Base-by-base conservation (phyloP, 805 yeast species). In the Candida rishiriensis region DNA sequence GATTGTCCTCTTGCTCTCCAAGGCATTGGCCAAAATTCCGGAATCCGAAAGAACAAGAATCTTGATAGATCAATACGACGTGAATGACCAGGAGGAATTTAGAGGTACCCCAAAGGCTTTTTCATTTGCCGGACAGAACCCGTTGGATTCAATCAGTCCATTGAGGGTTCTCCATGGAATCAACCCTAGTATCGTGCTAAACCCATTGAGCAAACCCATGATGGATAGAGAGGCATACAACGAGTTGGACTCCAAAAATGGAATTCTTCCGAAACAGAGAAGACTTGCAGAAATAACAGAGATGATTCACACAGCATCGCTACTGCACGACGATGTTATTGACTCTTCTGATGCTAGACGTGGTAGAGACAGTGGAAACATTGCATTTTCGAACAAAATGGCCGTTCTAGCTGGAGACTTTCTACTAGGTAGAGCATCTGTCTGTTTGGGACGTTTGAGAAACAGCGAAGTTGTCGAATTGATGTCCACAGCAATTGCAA, bases 381-480 rank as follows among this genome's bases (percentile, higher is more conserved):
- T 84, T 47, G 97, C 97, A 9, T 93, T 90, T 67, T 87, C 95
- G 28, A 93, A 93, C 68, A 93, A 93, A 60, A 90, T 93, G 97
- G 95, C 99, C 8, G 89, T 93, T 34, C 72, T 93, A 44, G 98
- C 97, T 0, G 99, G 99, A 37, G 99, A 93, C 68, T 93, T 93
- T 66, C 65, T 93, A 46, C 76, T 93, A 38, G 99, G 97, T 14
- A 76, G 99, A 56, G 98, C 99, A 0, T 90, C 98, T 0, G 97
- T 93, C 10, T 90, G 97, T 2, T 83, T 93, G 52, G 95, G 97
- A 11, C 72, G 99, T 48, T 69, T 93, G 40, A 75, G 97, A 60
- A 91, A 93, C 63, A 91, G 97, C n/a, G 98, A 93, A 69, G 99
- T 93, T 38, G 90, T 89, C 46, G 99, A 93, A 69, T 73, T 93